A percentile compares a stretch with the other conserved stretches of the same genome.
Conservation (phyloP, 805 yeast species). For the Starmerella sirachaensis region DNA sequence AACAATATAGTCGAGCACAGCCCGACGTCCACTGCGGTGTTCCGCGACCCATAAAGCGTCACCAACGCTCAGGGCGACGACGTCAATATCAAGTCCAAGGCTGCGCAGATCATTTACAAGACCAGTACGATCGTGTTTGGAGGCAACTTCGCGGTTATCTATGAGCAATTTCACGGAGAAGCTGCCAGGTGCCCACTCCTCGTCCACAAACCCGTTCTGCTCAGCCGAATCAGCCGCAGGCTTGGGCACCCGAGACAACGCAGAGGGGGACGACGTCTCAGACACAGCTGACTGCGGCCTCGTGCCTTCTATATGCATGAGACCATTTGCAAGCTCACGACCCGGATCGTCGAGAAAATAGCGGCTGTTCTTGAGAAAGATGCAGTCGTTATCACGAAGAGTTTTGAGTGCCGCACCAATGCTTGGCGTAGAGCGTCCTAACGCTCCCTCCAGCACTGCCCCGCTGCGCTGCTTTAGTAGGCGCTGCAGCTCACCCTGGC, state of each 20-base stretch:
- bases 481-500: constrained; percentile 44
- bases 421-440: constrained; percentile 16
- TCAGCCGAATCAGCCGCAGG: not conserved
- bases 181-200: constrained; percentile 47
- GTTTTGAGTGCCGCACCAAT: constrained; percentile 37
- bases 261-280: not conserved
- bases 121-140: constrained; percentile 55
- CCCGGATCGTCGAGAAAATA: constrained; percentile 66
- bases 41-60: constrained; percentile 85
- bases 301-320: constrained; percentile 51
- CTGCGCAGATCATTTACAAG: constrained; percentile 45
- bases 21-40: constrained; percentile 46
- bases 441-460: constrained; percentile 18
- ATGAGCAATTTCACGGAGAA: constrained; percentile 52
- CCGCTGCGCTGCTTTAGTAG: constrained; percentile 21
- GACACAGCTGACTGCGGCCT: not conserved
- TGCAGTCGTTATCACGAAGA: constrained; percentile 47
- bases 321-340: constrained; percentile 42
- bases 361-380: constrained; percentile 31
- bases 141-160: constrained; percentile 74
- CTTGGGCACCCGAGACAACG: not conserved
- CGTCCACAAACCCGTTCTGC: constrained; percentile 7
- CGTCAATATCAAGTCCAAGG: constrained; percentile 41
- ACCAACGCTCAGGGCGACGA: constrained; percentile 59
- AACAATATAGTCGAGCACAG: constrained; percentile 66